Base-by-base conservation (phyloP, 2,329 filamentous ascomycete genomes). In the Colletotrichum trifolii region DNA sequence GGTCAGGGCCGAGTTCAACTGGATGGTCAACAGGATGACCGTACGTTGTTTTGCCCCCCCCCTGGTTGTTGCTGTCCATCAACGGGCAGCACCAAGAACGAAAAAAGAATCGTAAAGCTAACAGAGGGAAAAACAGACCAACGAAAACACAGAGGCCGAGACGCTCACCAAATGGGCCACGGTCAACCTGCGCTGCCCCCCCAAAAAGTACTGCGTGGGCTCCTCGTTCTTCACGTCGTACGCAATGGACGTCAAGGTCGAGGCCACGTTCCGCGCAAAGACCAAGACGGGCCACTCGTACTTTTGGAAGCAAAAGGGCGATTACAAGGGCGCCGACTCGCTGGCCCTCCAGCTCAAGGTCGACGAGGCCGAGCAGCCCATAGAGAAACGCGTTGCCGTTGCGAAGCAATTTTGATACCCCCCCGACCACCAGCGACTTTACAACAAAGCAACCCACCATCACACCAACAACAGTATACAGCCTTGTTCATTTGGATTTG, bases 231-330 rank as follows among this genome's bases (percentile, higher is more conserved):
- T 67, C 45, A 68, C 64, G 8, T 60, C 55, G 11, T 69, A 62
- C 36, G 69, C 66, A 49, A 49, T 70, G 15, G 49, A 69, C 8
- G 59, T 69, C n/a, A 61, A 69, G 12, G 59, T 68, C 3, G 64
- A 66, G 10, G 62, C 67, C 6, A 70, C 66, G 2, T 55, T 68
- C 25, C 54, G 60, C 3, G 67, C 63, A 6, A 69, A 49, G 11
- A 65, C 59, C 0, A 69, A 60, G 45, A 38, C 57, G 9, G 60
- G 66, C 8, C 35, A 55, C 2, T 56, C 65, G 3, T 70, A 59
- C 52, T 45, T 46, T 17, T 69, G 67, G 66, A 11, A 40, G 17
- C 60, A 69, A 39, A 54, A 54, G 25, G 68, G 67, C 43, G 58
- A 40, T 1, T 65, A 67, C 53, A 53, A 54, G 25, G 60, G 67